Base-by-base conservation (phyloP, 768 basidiomycete genomes). In the Paxillus ammoniavirescens region DNA sequence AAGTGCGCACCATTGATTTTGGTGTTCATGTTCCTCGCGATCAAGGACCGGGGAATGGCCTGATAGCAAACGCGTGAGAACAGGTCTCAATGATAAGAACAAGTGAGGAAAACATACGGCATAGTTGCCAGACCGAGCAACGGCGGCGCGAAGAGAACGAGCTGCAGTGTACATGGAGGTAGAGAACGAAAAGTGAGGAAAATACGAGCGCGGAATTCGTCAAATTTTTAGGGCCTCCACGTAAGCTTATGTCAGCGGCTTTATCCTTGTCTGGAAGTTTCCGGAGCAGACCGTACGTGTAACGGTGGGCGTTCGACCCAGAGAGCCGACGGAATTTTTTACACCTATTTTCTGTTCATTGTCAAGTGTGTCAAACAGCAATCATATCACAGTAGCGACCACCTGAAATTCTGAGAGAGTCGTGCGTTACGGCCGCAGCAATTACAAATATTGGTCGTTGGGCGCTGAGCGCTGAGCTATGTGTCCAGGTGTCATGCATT, bases 1-100 rank as follows among this genome's bases (percentile, higher is more conserved):
- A 33, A 52, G 53, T 49, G 70, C 84, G 40, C 57, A 90, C 90
- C 94, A 58, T 80, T 84, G 72, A 96, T 90, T 82, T 96, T 97
- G 61, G 89, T 84, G 79, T 94, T 94, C 91, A 95, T 94, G 77
- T 87, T 92, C 73, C 93, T 85, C 64, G 89, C 89, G 71, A 93
- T 83, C 72, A 80, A 75, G 56, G 83, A 82, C 62, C 88, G 86
- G 60, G 85, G 82, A 65, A 86, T 72, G 63, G 79, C 81, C 87
- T 89, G 53, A 9, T 50, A 30, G 57, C 51, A 30, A 62, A 43
- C 17, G 12, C 4, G 23, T 56, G 26, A 60, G 52, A 41, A 43
- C 15, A 2, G 8, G 5, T 1, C 10, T 43, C 12, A n/a, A 10
- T 4, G 0, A 28, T 1, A 15, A 5, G 31, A 5, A 17, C 5